These are phyloP conservation scores for Alternaria panax DNA, from an alignment of 2,329 filamentous ascomycete species.

Conservation along the genomic window DNA sequence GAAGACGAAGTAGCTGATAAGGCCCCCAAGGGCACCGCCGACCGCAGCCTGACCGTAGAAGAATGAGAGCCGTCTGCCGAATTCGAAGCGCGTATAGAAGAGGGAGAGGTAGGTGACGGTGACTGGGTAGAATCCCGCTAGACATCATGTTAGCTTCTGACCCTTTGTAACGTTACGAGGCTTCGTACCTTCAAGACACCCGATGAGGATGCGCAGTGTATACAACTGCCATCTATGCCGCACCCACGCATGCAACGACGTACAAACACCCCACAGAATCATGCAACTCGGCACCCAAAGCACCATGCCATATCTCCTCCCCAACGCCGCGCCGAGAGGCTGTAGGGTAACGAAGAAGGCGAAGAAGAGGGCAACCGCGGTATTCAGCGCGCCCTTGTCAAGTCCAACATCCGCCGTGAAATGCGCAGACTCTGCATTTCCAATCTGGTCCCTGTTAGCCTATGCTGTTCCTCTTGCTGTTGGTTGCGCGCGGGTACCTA, in stretches of 20 bases:
- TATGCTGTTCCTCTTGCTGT: not conserved
- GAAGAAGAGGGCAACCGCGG: slow-evolving; percentile 65
- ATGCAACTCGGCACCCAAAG: slow-evolving; percentile 66
- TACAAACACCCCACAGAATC: slow-evolving; percentile 61
- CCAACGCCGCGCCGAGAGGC: slow-evolving; percentile 64
- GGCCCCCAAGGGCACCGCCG: slow-evolving; percentile 64
- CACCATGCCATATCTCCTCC: slow-evolving; percentile 63
- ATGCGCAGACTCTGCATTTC: slow-evolving; percentile 65
- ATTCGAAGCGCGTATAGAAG: slow-evolving; percentile 66
- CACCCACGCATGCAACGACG: slow-evolving; percentile 58
- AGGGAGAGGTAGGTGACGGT: slow-evolving; percentile 65
- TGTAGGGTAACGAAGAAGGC: slow-evolving; percentile 66
- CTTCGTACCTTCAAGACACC: slow-evolving; percentile 54
- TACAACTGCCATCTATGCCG: slow-evolving; percentile 57
- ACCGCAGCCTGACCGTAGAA: slow-evolving; percentile 67
- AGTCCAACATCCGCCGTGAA: slow-evolving; percentile 65
- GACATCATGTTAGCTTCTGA: slow-evolving; percentile 27
- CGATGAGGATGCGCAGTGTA: slow-evolving; percentile 55
- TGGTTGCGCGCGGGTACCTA: slow-evolving; percentile 14
- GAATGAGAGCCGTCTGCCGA: slow-evolving; percentile 61
- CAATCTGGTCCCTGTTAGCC: slow-evolving; percentile 47
- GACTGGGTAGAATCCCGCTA: slow-evolving; percentile 66
- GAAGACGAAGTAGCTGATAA: slow-evolving; percentile 61
- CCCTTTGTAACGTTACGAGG: not conserved
- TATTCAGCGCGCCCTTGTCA: slow-evolving; percentile 61